These are phyloP conservation scores for Penicillium verhagenii DNA, from an alignment of 495 filamentous ascomycete species.

Conservation along the genomic window DNA sequence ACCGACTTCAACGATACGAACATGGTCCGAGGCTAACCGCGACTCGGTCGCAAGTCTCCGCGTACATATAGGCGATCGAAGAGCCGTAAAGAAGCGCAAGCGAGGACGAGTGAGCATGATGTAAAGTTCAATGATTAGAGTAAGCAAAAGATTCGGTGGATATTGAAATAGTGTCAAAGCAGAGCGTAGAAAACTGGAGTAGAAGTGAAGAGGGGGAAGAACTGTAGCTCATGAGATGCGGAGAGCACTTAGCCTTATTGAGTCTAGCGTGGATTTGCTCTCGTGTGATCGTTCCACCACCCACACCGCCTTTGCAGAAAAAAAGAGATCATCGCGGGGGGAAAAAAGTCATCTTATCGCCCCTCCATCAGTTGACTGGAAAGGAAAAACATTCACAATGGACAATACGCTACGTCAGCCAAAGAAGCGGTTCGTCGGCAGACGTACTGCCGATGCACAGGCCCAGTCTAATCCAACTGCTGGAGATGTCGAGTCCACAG, in stretches of 20 bases:
- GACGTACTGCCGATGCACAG: constrained; percentile 58
- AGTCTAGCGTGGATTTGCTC: constrained; percentile 15
- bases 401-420: constrained; percentile 49
- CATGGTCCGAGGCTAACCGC: constrained; percentile 52
- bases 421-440: constrained; percentile 77
- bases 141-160: background rate
- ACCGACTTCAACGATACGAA: constrained; percentile 85
- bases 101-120: constrained; percentile 7
- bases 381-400: constrained; percentile 8
- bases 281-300: background rate
- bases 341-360: constrained; percentile 1
- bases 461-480: constrained; percentile 40
- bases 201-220: constrained; percentile 5
- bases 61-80: constrained; percentile 24
- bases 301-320: constrained; percentile 7
- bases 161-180: background rate
- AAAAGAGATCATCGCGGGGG: constrained; percentile 17
- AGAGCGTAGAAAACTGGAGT: background rate
- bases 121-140: background rate
- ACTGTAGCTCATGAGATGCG: constrained; percentile 20
- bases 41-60: constrained; percentile 45
- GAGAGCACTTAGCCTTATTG: constrained; percentile 22
- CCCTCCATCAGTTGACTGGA: background rate
- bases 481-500: constrained; percentile 62
- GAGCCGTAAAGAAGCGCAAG: constrained; percentile 32